Evolutionary conservation across 2,329 filamentous ascomycete genomes (phyloP), one percentile per base, ranked within the genome.

Genomic region (Geosmithia morbida): DNA sequence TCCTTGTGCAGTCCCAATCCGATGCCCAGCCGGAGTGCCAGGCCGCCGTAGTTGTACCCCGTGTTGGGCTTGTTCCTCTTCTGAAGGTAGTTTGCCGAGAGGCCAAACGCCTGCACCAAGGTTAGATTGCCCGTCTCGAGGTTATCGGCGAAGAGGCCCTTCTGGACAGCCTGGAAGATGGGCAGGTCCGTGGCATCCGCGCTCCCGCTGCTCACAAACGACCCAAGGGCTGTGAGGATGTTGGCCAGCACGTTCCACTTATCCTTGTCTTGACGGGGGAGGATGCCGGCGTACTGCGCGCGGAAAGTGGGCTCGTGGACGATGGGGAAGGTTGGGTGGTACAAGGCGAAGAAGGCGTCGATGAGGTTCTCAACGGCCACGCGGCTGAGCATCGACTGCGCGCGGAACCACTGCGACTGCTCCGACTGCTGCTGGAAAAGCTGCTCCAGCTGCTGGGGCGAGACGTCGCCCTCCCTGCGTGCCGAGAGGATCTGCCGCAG

Each of bases 11-110:
- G 59, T 0, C 71, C 70, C 4, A 74, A 54, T 0, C 69, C 68
- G 45, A 72, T 65, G 13, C 68, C 70, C 61, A 72, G 66, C n/a
- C 69, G 59, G 29, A 69, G 61, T 5, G 69, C 70, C 14, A 72
- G 60, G 1, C 69, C 69, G 33, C 71, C 62, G 43, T 67, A 69
- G 51, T 72, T 73, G 51, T 70, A 73, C 1, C 69, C 69, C 0
- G 69, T 70, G 50, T 74, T 74, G 3, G 70, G 70, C 39, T 68
- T 65, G 52, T 74, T 66, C 29, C 67, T 59, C 52, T 73, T 74
- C 52, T 73, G 69, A 43, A 56, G 53, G 49, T 59, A 60, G 37
- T 62, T 63, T 18, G 55, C 55, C 20, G 58, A 54, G 4, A 62
- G 54, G 2, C 55, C 55, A 13, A 63, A 53, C 2, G 59, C 58